Conservation (phyloP, 2,329 filamentous ascomycete species). For the Arthrobotrys iridis region DNA sequence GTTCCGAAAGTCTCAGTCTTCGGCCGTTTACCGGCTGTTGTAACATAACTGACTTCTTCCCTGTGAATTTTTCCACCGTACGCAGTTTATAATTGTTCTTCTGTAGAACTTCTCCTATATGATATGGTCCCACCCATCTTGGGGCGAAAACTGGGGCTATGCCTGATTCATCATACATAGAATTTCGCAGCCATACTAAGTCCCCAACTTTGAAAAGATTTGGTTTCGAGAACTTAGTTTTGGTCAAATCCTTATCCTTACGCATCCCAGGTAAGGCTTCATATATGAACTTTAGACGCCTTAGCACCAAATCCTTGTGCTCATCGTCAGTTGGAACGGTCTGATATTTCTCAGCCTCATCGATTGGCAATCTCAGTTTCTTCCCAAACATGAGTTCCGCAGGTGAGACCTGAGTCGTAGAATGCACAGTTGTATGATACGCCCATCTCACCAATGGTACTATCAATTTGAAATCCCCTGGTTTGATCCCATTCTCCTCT, state of each 20-base stretch:
- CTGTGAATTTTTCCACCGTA: not conserved
- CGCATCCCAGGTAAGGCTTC: not conserved
- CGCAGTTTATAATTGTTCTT: not conserved
- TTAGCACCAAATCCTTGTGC: no score
- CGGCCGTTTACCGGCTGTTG: not conserved
- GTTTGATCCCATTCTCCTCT: not conserved
- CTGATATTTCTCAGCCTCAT: no score
- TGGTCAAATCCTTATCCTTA: no score
- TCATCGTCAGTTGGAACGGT: no score
- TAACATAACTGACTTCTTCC: not conserved
- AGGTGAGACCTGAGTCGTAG: not conserved
- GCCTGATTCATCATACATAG: not conserved
- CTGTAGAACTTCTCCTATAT: not conserved
- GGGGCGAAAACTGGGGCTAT: not conserved
- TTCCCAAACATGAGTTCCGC: not conserved
- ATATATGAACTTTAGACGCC: not conserved
- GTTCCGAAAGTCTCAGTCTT: no score
- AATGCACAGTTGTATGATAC: not conserved
- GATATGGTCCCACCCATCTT: not conserved
- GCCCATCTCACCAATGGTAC: no score
- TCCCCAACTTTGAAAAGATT: no score
- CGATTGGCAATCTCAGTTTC: not conserved
- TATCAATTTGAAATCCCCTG: no score
- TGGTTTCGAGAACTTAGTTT: no score
- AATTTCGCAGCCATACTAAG: not conserved